Evolutionary conservation across 2,329 filamentous ascomycete genomes (phyloP), one percentile per base, ranked within the genome.

Genomic region (Harringtonia lauricola): DNA sequence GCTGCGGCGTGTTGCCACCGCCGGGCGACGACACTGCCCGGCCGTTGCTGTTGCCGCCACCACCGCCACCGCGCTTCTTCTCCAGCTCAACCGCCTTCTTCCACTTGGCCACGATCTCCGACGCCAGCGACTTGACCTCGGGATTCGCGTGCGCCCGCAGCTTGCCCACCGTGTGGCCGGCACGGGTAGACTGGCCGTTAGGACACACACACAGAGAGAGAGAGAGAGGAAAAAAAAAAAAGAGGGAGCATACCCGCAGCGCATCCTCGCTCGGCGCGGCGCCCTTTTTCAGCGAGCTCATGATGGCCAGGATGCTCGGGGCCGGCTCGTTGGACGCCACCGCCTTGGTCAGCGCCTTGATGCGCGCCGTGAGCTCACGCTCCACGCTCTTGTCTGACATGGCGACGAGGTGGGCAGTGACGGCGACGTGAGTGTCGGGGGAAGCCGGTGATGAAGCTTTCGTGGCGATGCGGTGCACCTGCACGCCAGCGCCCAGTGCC

Each of bases 131-230:
- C 38, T 82, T 80, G 53, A 96, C 83, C 36, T 89, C 79, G 61
- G 86, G 88, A 69, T 94, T 83, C 45, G 79, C 63, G 61, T 94
- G 88, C 48, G 83, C 65, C 43, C 79, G 72, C 41, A 82, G 76
- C 60, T 88, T 90, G 61, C 89, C 90, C 50, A 96, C 85, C 41
- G 83, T 79, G 52, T 95, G 82, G 54, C 92, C 92, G 41, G 94
- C 90, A 54, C 83, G 85, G n/a, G 90, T 96, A 35, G 83, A 72
- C 79, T 83, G 48, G 31, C 10, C 24, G 24, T 26, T 10, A 7
- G 6, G 7, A 19, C 30, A 37, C 26, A 30, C n/a, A 36, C 36
- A 29, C 17, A 29, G 38, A 46, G 29, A 45, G 37, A 17, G 17
- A 21, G 8, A 22, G 36, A 15, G 19, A 26, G n/a, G 28, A 36